Conservation (phyloP, 2,329 filamentous ascomycete genomes). For the Incumbomyces lentus region DNA sequence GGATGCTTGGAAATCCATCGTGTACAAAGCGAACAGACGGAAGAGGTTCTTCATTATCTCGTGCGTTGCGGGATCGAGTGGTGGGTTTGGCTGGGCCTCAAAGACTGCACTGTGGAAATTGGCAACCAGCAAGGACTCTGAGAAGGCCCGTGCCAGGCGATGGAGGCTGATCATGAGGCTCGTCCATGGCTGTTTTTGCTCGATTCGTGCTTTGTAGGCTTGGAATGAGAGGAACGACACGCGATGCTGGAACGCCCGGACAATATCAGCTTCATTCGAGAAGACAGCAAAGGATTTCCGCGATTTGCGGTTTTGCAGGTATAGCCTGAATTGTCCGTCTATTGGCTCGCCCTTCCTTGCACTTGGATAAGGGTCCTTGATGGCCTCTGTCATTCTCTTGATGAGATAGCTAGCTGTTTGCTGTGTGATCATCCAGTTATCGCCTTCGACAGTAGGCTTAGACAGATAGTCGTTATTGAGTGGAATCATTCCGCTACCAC, state of each 20-base stretch:
- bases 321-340: conserved; percentile 31
- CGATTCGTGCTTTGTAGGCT: conserved; percentile 35
- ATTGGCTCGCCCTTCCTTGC: conserved; percentile 28
- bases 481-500: conserved; percentile 42
- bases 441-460: conserved; percentile 46
- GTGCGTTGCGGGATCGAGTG: conserved; percentile 23
- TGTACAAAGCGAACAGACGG: conserved; percentile 39
- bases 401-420: conserved; percentile 42
- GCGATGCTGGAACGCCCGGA: conserved; percentile 37
- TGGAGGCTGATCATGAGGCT: conserved; percentile 29
- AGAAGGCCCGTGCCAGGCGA: conserved; percentile 33
- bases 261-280: conserved; percentile 30
- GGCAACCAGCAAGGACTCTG: conserved; percentile 38
- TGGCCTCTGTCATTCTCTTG: conserved; percentile 40
- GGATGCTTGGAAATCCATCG: conserved; percentile 35
- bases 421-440: conserved; percentile 50
- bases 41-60: conserved; percentile 34
- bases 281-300: conserved; percentile 23
- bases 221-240: conserved; percentile 30
- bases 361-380: conserved; percentile 24
- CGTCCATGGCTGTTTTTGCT: conserved; percentile 40
- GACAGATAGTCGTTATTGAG: conserved; percentile 42
- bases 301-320: conserved; percentile 20
- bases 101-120: conserved; percentile 36
- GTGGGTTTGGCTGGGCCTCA: conserved; percentile 11